Evolutionary conservation across 2,329 filamentous ascomycete genomes (phyloP).

Genomic region (Chalaropsis thielavioides): DNA sequence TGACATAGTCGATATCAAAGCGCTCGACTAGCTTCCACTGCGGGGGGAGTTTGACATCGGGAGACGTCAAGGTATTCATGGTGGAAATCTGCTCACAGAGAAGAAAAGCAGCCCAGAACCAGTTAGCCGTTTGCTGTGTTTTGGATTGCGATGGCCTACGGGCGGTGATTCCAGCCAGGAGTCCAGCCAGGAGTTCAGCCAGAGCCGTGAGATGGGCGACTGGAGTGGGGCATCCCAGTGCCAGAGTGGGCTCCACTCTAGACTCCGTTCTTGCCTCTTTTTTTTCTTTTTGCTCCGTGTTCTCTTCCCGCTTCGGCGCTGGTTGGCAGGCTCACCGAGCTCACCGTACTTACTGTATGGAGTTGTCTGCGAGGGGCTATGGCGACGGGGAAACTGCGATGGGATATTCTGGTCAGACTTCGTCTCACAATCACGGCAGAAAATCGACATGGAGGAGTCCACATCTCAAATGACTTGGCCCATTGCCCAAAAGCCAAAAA

Average conservation of each 20-base stretch:
- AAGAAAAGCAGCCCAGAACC: neutral
- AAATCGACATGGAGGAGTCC: constrained; percentile 5
- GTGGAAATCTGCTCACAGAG: neutral
- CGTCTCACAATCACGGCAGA: neutral
- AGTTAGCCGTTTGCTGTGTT: neutral
- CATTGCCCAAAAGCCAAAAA: neutral
- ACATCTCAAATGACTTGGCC: constrained; percentile 5
- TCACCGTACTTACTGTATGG: neutral
- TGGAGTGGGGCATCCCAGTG: neutral
- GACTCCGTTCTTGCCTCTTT: neutral
- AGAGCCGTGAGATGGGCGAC: neutral
- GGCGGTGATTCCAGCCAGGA: neutral
- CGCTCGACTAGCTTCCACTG: constrained; percentile 44
- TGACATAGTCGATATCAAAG: constrained; percentile 82
- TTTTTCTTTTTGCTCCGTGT: neutral
- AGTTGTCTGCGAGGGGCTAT: neutral
- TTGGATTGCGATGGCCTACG: neutral
- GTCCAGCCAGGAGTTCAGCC: neutral
- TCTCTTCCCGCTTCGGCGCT: neutral
- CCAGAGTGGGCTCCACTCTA: neutral
- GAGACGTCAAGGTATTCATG: constrained; percentile 8
- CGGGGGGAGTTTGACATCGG: constrained; percentile 15
- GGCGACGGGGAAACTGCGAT: neutral
- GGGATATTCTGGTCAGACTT: constrained; percentile 1
- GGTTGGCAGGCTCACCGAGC: neutral